Percentiles rank a stretch among this genome's conserved stretches.
Conservation (phyloP, 495 filamentous ascomycete genomes). For the Cudoniella acicularis region DNA sequence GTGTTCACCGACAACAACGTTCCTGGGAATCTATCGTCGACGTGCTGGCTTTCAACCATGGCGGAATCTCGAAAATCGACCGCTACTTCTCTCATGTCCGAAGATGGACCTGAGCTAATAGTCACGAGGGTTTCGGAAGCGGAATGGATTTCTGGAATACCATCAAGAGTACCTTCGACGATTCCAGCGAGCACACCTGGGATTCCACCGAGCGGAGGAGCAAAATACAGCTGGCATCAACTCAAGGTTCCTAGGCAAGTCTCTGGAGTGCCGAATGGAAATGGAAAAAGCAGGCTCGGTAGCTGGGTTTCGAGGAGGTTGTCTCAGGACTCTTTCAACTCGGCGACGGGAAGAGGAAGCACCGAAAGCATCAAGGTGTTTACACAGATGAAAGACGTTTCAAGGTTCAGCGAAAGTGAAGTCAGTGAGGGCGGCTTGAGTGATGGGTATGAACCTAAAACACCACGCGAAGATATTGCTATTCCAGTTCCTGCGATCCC, state of each 20-base stretch:
- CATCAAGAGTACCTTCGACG: neutral
- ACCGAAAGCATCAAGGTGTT: neutral
- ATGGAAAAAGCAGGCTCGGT: neutral
- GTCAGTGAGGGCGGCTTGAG: neutral
- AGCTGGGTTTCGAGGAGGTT: neutral
- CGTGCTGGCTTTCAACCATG: neutral
- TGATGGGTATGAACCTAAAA: too few relatives aligned
- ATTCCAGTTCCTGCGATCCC: neutral
- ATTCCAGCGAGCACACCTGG: neutral
- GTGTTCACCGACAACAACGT: too few relatives aligned
- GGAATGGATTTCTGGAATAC: neutral
- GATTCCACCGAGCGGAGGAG: neutral
- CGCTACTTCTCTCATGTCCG: neutral
- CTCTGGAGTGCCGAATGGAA: neutral
- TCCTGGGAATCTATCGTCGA: too few relatives aligned
- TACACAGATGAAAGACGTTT: neutral
- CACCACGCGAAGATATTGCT: neutral
- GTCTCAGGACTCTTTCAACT: neutral
- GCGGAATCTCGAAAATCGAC: neutral
- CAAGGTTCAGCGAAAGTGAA: neutral
- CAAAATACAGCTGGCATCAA: neutral
- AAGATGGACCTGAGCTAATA: neutral
- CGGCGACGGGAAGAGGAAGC: neutral
- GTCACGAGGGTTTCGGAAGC: neutral
- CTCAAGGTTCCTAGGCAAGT: neutral